Conservation (phyloP, 2,329 filamentous ascomycete genomes). For the Xylaria polymorpha region DNA sequence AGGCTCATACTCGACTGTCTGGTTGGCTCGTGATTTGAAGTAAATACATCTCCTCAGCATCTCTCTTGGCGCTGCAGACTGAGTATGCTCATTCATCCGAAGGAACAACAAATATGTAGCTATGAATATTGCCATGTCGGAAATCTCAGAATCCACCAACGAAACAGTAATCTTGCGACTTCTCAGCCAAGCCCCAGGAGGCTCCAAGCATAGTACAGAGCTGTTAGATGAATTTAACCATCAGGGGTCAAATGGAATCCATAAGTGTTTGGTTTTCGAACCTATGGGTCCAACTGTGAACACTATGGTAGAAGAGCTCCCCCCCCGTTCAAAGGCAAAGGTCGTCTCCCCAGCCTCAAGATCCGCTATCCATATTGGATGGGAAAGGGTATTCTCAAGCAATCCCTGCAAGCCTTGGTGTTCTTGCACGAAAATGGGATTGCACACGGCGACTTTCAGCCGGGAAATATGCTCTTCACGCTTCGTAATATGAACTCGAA, state of each 20-base stretch:
- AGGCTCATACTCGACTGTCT: slow-evolving; percentile 47
- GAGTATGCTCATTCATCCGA: slow-evolving; percentile 21
- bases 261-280: slow-evolving; percentile 58
- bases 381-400: slow-evolving; percentile 56
- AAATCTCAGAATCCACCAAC: slow-evolving; percentile 29
- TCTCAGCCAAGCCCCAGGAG: slow-evolving; percentile 37
- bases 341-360: slow-evolving; percentile 38
- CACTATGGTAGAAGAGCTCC: slow-evolving; percentile 51
- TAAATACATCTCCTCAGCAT: slow-evolving; percentile 32
- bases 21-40: slow-evolving; percentile 48
- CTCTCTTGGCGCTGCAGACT: slow-evolving; percentile 18
- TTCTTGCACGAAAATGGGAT: slow-evolving; percentile 53
- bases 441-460: slow-evolving; percentile 55
- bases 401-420: slow-evolving; percentile 53
- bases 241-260: slow-evolving; percentile 57
- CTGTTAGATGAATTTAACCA: slow-evolving; percentile 54
- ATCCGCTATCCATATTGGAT: slow-evolving; percentile 55
- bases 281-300: slow-evolving; percentile 56
- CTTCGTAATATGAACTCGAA: slow-evolving; percentile 46
- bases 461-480: slow-evolving; percentile 54
- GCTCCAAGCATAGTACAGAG: slow-evolving; percentile 49
- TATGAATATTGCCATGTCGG: slow-evolving; percentile 40
- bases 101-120: slow-evolving; percentile 47
- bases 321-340: slow-evolving; percentile 48
- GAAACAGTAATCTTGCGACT: slow-evolving; percentile 42